These are phyloP conservation scores for Amphirosellinia nigrospora DNA, from an alignment of 495 filamentous ascomycete genomes.

Conservation along the genomic window DNA sequence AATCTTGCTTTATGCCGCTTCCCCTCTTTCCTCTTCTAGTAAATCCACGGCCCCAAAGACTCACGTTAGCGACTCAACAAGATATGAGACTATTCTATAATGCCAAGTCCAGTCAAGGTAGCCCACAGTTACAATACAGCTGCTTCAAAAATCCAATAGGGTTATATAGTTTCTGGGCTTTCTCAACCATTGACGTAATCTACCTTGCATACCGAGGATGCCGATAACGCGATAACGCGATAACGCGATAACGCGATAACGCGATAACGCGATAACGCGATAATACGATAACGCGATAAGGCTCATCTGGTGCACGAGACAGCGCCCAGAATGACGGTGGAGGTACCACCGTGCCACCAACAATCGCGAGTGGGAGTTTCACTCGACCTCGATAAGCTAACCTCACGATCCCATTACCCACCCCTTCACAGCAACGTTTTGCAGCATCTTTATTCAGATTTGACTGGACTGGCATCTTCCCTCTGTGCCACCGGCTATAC, in stretches of 20 bases:
- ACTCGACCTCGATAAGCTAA: slow-evolving; percentile 1
- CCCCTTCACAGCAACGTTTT: background rate
- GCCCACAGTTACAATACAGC: no score
- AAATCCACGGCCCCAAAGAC: no score
- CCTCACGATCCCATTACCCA: background rate
- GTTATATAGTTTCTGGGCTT: no score
- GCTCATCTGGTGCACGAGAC: background rate
- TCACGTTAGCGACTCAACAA: no score
- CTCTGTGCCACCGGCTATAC: background rate
- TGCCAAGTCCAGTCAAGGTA: no score
- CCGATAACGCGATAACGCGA: slow-evolving; percentile 23
- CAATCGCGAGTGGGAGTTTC: background rate
- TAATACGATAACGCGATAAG: slow-evolving; percentile 25
- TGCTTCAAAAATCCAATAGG: no score
- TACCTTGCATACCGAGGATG: background rate
- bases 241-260: slow-evolving; percentile 24
- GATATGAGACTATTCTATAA: no score
- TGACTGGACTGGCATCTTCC: background rate
- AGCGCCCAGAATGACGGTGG: slow-evolving; percentile 19
- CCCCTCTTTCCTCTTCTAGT: no score
- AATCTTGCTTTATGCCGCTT: no score
- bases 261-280: slow-evolving; percentile 23
- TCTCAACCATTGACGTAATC: no score
- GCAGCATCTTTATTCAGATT: background rate
- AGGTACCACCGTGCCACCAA: background rate